Evolutionary conservation across 2,329 filamentous ascomycete species (phyloP).

Genomic region (Penicillium sp.): DNA sequence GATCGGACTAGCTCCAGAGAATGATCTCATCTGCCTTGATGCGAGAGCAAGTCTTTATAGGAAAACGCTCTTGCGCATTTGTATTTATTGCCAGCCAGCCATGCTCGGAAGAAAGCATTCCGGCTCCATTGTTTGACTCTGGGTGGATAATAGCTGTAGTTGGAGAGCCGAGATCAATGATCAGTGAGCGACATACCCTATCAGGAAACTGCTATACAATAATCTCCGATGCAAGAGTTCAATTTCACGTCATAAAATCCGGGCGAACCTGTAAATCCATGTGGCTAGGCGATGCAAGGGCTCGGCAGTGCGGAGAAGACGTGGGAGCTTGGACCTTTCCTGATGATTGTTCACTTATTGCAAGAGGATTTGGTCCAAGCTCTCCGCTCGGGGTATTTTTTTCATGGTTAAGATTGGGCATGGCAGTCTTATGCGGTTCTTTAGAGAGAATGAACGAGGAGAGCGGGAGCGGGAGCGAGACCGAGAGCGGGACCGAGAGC

Average conservation of each 20-base stretch:
- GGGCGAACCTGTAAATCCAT: not conserved
- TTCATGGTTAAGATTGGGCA: not conserved
- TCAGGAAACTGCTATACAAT: not conserved
- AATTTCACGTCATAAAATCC: not conserved
- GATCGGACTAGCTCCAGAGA: not conserved
- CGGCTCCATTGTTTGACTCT: not conserved
- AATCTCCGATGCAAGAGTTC: not conserved
- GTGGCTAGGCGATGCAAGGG: not conserved
- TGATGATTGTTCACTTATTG: not conserved
- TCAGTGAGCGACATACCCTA: not conserved
- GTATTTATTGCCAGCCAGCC: not conserved
- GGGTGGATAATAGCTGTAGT: not conserved
- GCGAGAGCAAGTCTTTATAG: not conserved
- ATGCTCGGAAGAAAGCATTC: not conserved
- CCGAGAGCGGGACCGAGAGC: constrained; percentile 5
- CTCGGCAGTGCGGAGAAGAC: not conserved
- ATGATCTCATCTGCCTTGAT: no score
- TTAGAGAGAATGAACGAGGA: not conserved
- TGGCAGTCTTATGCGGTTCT: no score
- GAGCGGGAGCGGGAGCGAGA: not conserved
- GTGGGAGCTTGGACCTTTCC: not conserved
- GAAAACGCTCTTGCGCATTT: not conserved
- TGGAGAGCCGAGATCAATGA: not conserved
- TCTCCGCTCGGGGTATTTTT: not conserved
- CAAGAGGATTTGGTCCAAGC: not conserved